A percentile compares a stretch with the other conserved stretches of the same genome.
Conservation (phyloP, 176 grass and related monocot genomes). For the Carex cristatella region DNA sequence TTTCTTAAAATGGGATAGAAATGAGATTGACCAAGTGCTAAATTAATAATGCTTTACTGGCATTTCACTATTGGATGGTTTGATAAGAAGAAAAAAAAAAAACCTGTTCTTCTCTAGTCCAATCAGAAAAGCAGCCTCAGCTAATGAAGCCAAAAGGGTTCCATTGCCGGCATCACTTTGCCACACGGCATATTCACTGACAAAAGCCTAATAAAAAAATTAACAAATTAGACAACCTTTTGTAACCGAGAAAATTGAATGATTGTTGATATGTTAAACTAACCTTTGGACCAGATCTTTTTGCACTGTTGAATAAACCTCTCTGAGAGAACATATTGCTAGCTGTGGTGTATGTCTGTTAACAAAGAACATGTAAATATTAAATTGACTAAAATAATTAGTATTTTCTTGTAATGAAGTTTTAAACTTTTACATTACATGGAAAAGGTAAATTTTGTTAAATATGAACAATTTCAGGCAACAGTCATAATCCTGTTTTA, state of each 20-base stretch:
- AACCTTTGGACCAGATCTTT: conserved; percentile 81
- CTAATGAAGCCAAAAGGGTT: conserved; percentile 71
- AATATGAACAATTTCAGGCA: background rate
- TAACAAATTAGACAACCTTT: background rate
- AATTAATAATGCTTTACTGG: background rate
- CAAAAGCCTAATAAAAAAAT: conserved; percentile 57
- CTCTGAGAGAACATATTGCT: conserved; percentile 62
- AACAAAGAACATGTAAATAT: background rate
- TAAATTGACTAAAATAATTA: background rate
- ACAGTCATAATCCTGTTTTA: background rate
- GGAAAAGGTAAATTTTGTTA: background rate
- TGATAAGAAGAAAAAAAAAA: background rate
- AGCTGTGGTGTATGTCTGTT: conserved; percentile 73
- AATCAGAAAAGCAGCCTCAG: conserved; percentile 80
- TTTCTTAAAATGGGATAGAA: background rate
- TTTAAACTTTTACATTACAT: background rate
- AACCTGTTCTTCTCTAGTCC: conserved; percentile 85
- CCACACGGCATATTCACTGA: conserved; percentile 77
- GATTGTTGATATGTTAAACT: background rate
- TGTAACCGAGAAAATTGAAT: background rate
- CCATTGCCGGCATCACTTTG: conserved; percentile 53
- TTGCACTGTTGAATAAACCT: conserved; percentile 49
- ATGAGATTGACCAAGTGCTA: background rate
- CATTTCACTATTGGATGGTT: background rate
- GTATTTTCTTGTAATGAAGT: background rate